These are phyloP conservation scores for Debaryomyces castellii DNA, from an alignment of 805 yeast genomes.

Conservation along the genomic window DNA sequence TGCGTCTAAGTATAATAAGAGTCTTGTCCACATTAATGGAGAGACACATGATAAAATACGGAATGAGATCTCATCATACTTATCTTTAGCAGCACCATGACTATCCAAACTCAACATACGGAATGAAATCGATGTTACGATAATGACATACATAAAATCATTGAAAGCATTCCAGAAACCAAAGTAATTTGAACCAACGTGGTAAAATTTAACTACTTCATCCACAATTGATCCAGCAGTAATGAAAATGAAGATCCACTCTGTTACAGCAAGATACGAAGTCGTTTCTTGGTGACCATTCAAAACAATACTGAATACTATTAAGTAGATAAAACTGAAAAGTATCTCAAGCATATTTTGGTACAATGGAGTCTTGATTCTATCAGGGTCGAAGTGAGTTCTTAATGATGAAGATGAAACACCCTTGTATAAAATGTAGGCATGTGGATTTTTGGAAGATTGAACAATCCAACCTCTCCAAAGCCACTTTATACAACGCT, in stretches of 20 bases:
- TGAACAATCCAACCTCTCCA: slow-evolving; percentile 95
- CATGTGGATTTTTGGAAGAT: slow-evolving; percentile 63
- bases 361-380: slow-evolving; percentile 82
- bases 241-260: slow-evolving; percentile 58
- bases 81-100: slow-evolving; percentile 19
- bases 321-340: slow-evolving; percentile 62
- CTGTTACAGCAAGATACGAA: slow-evolving; percentile 41
- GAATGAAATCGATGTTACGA: slow-evolving; percentile 52
- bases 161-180: slow-evolving; percentile 82
- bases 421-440: slow-evolving; percentile 63
- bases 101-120: slow-evolving; percentile 45
- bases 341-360: slow-evolving; percentile 73
- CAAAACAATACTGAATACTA: slow-evolving; percentile 61
- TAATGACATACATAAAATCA: slow-evolving; percentile 61
- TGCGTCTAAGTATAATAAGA: slow-evolving; percentile 74
- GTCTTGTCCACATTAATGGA: slow-evolving; percentile 83
- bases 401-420: slow-evolving; percentile 53
- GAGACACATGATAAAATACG: slow-evolving; percentile 76
- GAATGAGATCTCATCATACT: slow-evolving; percentile 59
- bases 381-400: slow-evolving; percentile 75
- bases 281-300: slow-evolving; percentile 51
- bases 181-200: slow-evolving; percentile 69
- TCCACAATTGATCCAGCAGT: slow-evolving; percentile 68
- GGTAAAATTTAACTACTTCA: slow-evolving; percentile 69
- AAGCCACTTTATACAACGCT: slow-evolving; percentile 82